These are phyloP conservation scores for Chaetomium olivaceum DNA, from an alignment of 2,329 filamentous ascomycete genomes.

Conservation along the genomic window DNA sequence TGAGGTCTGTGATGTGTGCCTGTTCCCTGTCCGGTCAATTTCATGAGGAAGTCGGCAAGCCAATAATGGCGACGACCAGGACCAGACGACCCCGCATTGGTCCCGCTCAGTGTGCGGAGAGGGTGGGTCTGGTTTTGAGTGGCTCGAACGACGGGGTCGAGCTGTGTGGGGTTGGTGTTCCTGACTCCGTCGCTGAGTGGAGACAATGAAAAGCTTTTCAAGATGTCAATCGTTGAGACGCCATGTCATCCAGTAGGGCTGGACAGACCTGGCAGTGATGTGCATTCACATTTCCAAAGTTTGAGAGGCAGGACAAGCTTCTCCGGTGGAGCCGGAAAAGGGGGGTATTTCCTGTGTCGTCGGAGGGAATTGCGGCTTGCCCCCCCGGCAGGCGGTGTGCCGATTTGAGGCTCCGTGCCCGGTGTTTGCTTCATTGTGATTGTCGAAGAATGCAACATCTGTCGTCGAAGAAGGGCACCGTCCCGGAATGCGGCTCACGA, in stretches of 20 bases:
- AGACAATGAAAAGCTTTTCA: background rate
- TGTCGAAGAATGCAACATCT: background rate
- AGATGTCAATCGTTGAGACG: background rate
- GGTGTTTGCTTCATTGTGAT: background rate
- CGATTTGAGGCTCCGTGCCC: background rate
- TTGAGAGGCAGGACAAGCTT: background rate
- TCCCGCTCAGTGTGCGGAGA: constrained; percentile 9
- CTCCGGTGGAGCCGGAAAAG: background rate
- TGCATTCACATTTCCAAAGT: background rate
- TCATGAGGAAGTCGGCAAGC: background rate
- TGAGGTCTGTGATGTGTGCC: background rate
- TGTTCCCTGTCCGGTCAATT: background rate
- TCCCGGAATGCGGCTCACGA: background rate
- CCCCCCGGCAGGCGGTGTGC: background rate
- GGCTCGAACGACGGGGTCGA: background rate
- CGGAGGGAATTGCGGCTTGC: background rate
- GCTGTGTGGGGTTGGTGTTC: background rate
- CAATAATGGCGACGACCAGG: background rate
- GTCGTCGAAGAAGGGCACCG: too few species aligned
- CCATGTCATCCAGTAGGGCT: background rate
- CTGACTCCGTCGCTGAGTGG: background rate
- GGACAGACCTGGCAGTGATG: background rate
- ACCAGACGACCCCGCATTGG: background rate
- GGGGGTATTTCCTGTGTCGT: background rate
- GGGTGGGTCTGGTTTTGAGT: background rate